These are phyloP conservation scores for Heliosperma pusillum DNA, from an alignment of 148 eudicot species.

Conservation along the genomic window DNA sequence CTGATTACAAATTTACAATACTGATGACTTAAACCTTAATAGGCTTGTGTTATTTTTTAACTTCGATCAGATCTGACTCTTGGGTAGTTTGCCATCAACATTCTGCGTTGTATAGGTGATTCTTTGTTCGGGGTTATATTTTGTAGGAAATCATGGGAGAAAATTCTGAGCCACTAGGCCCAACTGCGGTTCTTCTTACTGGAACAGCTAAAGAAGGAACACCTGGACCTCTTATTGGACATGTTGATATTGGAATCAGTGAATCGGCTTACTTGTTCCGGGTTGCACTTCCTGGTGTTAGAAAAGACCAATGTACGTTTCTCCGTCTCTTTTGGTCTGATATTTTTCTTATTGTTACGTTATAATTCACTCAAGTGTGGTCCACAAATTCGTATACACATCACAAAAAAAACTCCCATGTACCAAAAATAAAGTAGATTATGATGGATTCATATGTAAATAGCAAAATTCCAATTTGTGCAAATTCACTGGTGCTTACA, in stretches of 20 bases:
- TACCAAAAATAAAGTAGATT: too few species aligned
- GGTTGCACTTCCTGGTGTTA: slow-evolving; percentile 83
- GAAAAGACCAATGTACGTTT: slow-evolving; percentile 61
- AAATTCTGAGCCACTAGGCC: not conserved
- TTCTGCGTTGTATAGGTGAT: not conserved
- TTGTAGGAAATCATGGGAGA: slow-evolving; percentile 28
- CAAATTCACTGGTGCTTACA: too few species aligned
- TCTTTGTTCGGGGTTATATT: slow-evolving; percentile 10
- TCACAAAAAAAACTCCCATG: too few species aligned
- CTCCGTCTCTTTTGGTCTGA: not conserved
- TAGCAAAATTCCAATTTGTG: too few species aligned
- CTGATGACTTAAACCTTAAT: too few species aligned
- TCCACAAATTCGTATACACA: too few species aligned
- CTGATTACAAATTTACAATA: too few species aligned
- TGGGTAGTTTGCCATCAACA: slow-evolving; percentile 6
- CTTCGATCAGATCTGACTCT: not conserved
- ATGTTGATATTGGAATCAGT: slow-evolving; percentile 72
- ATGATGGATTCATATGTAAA: too few species aligned
- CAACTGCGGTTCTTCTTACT: slow-evolving; percentile 37
- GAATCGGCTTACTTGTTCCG: slow-evolving; percentile 62
- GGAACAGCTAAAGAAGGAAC: slow-evolving; percentile 70
- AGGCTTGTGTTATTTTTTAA: not conserved
- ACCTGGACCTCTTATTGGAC: slow-evolving; percentile 66
- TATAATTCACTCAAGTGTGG: not conserved
- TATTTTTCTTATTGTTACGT: not conserved